These are phyloP conservation scores for Sporormia fimetaria DNA, from an alignment of 495 filamentous ascomycete species.

Conservation along the genomic window DNA sequence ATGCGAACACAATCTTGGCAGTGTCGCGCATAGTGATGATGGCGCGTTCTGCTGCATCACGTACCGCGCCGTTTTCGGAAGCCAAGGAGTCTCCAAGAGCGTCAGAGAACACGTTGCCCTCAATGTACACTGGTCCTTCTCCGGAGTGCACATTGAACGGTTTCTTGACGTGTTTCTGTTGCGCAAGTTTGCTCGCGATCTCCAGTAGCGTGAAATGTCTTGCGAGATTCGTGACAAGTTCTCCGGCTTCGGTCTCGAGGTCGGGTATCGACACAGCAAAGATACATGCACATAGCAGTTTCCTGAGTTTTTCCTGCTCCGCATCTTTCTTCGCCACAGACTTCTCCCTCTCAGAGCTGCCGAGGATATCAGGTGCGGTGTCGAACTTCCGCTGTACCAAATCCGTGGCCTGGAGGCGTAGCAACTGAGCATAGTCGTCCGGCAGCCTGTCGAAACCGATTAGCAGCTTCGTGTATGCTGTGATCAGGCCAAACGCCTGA, in stretches of 20 bases:
- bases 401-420: slow-evolving; percentile 84
- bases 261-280: slow-evolving; percentile 75
- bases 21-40: slow-evolving; percentile 67
- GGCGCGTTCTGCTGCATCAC: slow-evolving; percentile 70
- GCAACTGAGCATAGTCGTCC: slow-evolving; percentile 71
- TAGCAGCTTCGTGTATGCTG: slow-evolving; percentile 75
- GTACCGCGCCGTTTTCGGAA: slow-evolving; percentile 64
- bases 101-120: slow-evolving; percentile 74
- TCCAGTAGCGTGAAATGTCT: slow-evolving; percentile 89
- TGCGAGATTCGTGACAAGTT: slow-evolving; percentile 67
- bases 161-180: slow-evolving; percentile 57
- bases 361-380: slow-evolving; percentile 48
- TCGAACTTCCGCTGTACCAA: slow-evolving; percentile 58
- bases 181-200: slow-evolving; percentile 64
- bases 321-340: slow-evolving; percentile 76
- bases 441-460: slow-evolving; percentile 81
- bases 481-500: slow-evolving; percentile 77
- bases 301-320: slow-evolving; percentile 70
- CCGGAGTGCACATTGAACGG: slow-evolving; percentile 74
- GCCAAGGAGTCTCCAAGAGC: slow-evolving; percentile 79
- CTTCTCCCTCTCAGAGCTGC: slow-evolving; percentile 61
- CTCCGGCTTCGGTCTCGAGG: slow-evolving; percentile 57
- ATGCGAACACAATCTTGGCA: slow-evolving; percentile 71
- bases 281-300: slow-evolving; percentile 77
- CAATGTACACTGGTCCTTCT: slow-evolving; percentile 75